Evolutionary conservation across 2,329 filamentous ascomycete genomes (phyloP), one percentile per base, ranked within the genome.

Genomic region (Triangularia verruculosa): DNA sequence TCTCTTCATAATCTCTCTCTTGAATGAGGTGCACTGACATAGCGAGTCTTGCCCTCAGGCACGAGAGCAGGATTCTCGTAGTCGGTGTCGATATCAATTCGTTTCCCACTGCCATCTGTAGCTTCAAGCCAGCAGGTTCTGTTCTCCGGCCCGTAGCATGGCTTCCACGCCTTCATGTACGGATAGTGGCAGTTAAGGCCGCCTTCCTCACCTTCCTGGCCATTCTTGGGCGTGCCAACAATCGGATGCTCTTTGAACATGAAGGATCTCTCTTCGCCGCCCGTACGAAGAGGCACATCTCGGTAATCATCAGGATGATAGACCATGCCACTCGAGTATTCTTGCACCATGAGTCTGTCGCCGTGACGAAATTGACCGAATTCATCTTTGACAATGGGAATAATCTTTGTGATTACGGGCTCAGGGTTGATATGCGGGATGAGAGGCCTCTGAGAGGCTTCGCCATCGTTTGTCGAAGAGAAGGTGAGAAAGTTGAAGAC

Each of bases 11-110:
- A 8, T 17, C 4, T 9, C n/a, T 47, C 39, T n/a, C 3, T 5
- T 12, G 20, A 17, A 2, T 1, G 1, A 30, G 22, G 9, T 54
- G 17, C 39, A 47, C 39, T 52, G 12, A 57, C 61, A 27, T 59
- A n/a, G 3, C 61, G 27, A 3, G 52, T 53, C 20, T 53, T 57
- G 9, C 63, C 63, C 32, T 25, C 30, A 0, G 61, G 63, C 1
- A 60, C 54, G 2, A 32, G 20, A 20, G 30, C 32, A 52, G 39
- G 30, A 43, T 64, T 39, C 32, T 65, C 63, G 28, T 65, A 65
- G 32, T 63, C 39, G 1, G 63, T 65, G 52, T 61, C 55, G 17
- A 65, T 63, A 34, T 65, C 63, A 32, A 60, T 62, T 8, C n/a
- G 2, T 20, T 53, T 51, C 13, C 24, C 30, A 8, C 13, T 51